phyloP scores from a whole-genome alignment of 345 rosid genomes.

The Populus nigra region DNA sequence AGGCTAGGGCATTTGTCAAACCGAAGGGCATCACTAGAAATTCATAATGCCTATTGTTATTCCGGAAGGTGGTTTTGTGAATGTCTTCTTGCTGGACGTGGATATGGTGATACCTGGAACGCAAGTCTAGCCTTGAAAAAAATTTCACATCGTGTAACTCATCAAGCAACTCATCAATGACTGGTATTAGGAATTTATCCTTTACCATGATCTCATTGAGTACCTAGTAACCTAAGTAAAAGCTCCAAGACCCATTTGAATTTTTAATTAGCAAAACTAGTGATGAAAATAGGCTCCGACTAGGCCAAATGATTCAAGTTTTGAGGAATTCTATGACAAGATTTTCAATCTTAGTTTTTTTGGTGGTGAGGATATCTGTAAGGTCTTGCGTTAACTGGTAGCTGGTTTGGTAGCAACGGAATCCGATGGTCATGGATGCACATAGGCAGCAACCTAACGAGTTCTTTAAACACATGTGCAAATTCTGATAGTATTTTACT shows the following conservation, averaged over 20 bases:
- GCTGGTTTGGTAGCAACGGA: no score
- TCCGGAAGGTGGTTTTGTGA: not conserved
- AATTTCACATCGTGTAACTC: not conserved
- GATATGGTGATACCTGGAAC: not conserved
- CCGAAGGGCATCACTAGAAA: not conserved
- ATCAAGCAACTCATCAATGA: not conserved
- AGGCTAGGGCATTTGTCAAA: not conserved
- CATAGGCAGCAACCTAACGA: accelerated
- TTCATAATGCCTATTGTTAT: not conserved
- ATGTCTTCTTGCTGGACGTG: not conserved
- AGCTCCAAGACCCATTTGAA: not conserved
- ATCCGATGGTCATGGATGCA: no score
- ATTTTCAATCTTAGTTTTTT: no score
- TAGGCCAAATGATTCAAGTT: no score
- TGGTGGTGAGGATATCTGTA: no score
- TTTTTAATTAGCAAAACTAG: not conserved
- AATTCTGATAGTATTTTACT: no score
- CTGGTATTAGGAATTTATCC: not conserved
- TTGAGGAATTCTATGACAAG: no score
- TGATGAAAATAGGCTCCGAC: no score
- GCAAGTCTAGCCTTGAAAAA: not conserved
- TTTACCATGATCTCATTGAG: no score
- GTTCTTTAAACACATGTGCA: not conserved
- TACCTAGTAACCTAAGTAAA: not conserved
- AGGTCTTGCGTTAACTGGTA: no score